phyloP scores from a whole-genome alignment of 2,329 filamentous ascomycete genomes.

The Blastomyces gilchristii region DNA sequence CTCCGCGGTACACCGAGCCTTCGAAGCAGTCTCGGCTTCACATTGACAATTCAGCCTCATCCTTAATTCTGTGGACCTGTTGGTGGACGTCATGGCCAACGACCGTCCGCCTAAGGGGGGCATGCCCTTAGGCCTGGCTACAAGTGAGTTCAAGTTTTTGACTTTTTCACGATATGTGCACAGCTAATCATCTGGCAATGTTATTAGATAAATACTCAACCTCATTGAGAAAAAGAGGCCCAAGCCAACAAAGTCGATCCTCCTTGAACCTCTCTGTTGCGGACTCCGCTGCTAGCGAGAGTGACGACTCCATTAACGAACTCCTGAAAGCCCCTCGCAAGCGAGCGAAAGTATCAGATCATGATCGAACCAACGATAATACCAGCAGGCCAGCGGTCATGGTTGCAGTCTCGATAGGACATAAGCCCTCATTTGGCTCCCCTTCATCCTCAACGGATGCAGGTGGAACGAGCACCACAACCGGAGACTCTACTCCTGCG shows the following conservation, averaged over 20 bases:
- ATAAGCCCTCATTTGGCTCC: conserved; percentile 18
- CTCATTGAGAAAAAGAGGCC: background rate
- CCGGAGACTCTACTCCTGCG: conserved; percentile 50
- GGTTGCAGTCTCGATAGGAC: conserved; percentile 26
- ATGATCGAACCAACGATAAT: background rate
- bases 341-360: background rate
- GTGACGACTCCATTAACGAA: conserved; percentile 2
- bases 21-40: background rate
- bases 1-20: background rate
- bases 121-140: background rate
- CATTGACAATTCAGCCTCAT: background rate
- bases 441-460: conserved; percentile 34
- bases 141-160: background rate
- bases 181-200: background rate
- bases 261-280: background rate
- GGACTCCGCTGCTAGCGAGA: background rate
- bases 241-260: conserved; percentile 7
- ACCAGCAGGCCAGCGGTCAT: conserved; percentile 12
- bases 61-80: background rate
- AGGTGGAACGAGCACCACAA: conserved; percentile 33
- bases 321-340: background rate
- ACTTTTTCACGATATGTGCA: background rate
- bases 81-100: background rate
- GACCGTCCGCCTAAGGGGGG: no score
- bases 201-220: background rate